Percentiles rank a stretch among this genome's conserved stretches.
phyloP scores from a whole-genome alignment of 1,139 yeast species.

The Pichia sp. region DNA sequence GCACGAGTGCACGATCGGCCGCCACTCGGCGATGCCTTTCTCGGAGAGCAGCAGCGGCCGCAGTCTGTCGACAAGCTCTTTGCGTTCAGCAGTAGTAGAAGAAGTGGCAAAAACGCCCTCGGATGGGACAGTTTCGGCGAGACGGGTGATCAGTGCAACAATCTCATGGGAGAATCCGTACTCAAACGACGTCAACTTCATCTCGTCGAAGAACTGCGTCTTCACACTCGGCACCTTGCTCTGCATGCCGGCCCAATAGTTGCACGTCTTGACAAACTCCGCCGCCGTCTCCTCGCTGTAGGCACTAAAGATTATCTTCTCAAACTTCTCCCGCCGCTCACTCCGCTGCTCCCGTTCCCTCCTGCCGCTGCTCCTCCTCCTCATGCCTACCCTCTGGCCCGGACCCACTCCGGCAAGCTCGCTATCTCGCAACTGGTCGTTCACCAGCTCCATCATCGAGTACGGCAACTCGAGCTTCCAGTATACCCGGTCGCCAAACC shows the following conservation, averaged over 20 bases:
- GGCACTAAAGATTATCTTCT: slow-evolving; percentile 41
- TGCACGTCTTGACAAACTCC: slow-evolving; percentile 72
- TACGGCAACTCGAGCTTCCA: slow-evolving; percentile 10
- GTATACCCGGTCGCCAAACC: background rate
- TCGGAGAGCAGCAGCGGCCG: background rate
- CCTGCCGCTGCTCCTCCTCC: background rate
- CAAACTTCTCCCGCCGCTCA: background rate
- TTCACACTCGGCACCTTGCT: slow-evolving; percentile 3
- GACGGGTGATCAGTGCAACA: background rate
- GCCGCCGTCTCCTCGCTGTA: slow-evolving; percentile 67
- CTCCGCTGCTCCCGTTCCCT: background rate
- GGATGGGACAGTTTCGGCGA: background rate
- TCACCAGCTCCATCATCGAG: slow-evolving; percentile 7
- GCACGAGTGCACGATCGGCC: slow-evolving; percentile 5
- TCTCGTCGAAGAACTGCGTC: slow-evolving; percentile 2
- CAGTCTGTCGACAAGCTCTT: background rate
- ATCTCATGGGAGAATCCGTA: slow-evolving; percentile 5
- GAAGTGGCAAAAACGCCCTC: background rate
- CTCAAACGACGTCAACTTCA: slow-evolving; percentile 4
- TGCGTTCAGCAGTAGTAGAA: background rate
- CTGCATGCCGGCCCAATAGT: slow-evolving; percentile 58
- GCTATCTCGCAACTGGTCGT: background rate
- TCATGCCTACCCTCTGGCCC: background rate
- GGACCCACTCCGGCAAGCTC: background rate
- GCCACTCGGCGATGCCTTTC: background rate